Evolutionary conservation across 805 yeast genomes (phyloP), one percentile per base, ranked within the genome.

Genomic region (Candida dajiaensis): DNA sequence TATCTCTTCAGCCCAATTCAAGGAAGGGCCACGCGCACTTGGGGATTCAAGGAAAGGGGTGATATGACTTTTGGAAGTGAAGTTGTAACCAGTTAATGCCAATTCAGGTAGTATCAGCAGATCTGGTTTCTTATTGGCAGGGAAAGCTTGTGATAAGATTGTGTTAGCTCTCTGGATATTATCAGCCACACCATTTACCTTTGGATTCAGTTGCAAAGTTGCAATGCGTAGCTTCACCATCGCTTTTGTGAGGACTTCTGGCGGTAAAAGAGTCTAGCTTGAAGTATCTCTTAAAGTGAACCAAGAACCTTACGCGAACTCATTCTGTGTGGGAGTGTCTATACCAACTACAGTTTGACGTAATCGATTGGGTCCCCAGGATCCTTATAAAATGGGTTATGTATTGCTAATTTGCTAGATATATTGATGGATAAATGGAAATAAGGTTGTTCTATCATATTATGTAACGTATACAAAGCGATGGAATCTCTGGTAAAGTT

Each of bases 81-180:
- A 90, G 57, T 83, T 84, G 62, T 89, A 89, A 1, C 97, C 96
- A 0, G 95, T 85, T 12, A 90, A 66, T 0, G 95, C 89, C 42
- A 89, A 65, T 57, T 89, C 97, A 0, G 97, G 96, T 7, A 90
- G 71, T 1, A 89, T 76, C 8, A 89, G 62, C n/a, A 89, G 53
- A 59, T 89, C 95, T 1, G 81, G 77, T 7, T 62, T 60, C 35
- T 55, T 53, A 31, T 54, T 22, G 31, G 50, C 47, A 37, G 58
- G 54, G 28, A 61, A 39, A 55, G 62, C 50, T 19, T 43, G 37
- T 2, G 53, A 43, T 6, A 60, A 49, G 29, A 60, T 52, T 2
- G 38, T 57, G 41, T 69, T 54, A 1, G 86, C 81, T 35, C 75
- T 70, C 6, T 63, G 55, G 12, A 74, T 67, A 53, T 84, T 86